Conservation (phyloP, 345 rosid genomes). For the Eucalyptus marginata region DNA sequence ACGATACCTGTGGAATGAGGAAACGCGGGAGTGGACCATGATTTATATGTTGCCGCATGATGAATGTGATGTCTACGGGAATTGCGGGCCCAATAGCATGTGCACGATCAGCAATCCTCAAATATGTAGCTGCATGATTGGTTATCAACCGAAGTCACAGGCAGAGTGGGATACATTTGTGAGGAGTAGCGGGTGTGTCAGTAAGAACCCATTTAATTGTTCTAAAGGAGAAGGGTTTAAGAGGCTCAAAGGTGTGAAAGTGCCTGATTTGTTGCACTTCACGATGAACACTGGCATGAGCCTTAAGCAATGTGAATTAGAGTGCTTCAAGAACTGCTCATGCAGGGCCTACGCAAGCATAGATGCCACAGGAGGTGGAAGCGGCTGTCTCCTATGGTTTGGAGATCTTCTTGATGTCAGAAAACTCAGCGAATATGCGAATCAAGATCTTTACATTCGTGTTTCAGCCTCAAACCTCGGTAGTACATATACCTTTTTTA, state of each 20-base stretch:
- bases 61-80: background rate
- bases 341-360: background rate
- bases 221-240: background rate
- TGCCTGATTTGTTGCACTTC: background rate
- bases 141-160: conserved; percentile 1
- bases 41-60: background rate
- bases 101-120: background rate
- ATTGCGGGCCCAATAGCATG: background rate
- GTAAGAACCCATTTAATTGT: background rate
- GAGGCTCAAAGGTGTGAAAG: background rate
- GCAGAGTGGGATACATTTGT: background rate
- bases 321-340: background rate
- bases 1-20: background rate
- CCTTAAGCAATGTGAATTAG: background rate
- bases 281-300: background rate
- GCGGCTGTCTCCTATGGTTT: background rate
- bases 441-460: background rate
- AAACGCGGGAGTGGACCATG: background rate
- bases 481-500: background rate
- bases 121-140: conserved; percentile 8
- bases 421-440: background rate
- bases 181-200: conserved; percentile 6
- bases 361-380: background rate
- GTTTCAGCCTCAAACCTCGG: background rate
- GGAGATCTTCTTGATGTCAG: background rate